Percentiles rank a stretch among this genome's conserved stretches.
These are phyloP conservation scores for Yamadazyma oceani DNA, from an alignment of 1,139 yeast genomes.

Conservation along the genomic window DNA sequence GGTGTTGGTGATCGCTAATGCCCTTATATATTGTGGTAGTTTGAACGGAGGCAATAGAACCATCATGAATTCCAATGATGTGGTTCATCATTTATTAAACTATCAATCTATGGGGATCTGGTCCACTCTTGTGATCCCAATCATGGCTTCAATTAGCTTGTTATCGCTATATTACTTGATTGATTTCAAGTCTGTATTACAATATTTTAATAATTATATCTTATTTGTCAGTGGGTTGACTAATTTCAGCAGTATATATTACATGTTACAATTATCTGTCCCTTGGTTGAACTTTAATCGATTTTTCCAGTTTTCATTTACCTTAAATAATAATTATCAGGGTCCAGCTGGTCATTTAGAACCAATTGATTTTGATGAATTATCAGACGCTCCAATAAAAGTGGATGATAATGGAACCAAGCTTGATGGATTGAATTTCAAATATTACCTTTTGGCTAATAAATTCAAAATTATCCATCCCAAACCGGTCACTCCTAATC, in stretches of 20 bases:
- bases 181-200: background rate
- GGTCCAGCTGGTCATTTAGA: conserved; percentile 10
- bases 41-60: too few species aligned
- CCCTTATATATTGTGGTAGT: background rate
- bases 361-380: conserved; percentile 16
- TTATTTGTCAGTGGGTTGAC: conserved; percentile 3
- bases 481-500: conserved; percentile 21
- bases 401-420: conserved; percentile 14
- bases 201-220: conserved; percentile 3
- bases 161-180: conserved; percentile 6
- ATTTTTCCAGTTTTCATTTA: conserved; percentile 1
- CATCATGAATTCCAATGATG: conserved; percentile 7
- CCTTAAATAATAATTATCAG: conserved; percentile 4
- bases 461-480: conserved; percentile 16
- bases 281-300: background rate
- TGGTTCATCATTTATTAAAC: conserved; percentile 3
- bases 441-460: conserved; percentile 1
- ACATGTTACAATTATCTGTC: background rate
- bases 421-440: conserved; percentile 2
- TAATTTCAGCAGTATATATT: conserved; percentile 2
- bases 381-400: background rate
- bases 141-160: conserved; percentile 4
- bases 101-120: conserved; percentile 3
- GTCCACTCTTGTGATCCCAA: conserved; percentile 3
- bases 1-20: conserved; percentile 1